These are phyloP conservation scores for Colletotrichum acutatum DNA, from an alignment of 2,329 filamentous ascomycete species.

Conservation along the genomic window DNA sequence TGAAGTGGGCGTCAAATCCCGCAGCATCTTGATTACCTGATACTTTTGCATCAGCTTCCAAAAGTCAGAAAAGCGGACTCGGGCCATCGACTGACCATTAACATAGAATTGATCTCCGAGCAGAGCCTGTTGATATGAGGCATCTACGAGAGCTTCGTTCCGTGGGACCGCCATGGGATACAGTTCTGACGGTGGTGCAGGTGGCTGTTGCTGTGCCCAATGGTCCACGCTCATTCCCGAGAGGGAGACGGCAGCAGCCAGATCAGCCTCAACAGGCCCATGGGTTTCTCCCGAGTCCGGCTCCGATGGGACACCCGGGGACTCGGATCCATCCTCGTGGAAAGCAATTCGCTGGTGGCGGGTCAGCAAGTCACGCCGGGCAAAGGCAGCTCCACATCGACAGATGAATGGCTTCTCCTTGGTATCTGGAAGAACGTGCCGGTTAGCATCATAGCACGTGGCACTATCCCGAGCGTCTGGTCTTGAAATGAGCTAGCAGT, in stretches of 20 bases:
- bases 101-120: constrained; percentile 40
- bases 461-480: background rate
- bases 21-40: constrained; percentile 24
- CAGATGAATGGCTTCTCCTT: constrained; percentile 60
- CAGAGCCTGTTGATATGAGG: constrained; percentile 42
- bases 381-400: constrained; percentile 55
- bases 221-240: constrained; percentile 46
- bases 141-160: constrained; percentile 23
- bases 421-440: constrained; percentile 48
- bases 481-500: background rate
- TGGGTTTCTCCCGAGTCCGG: constrained; percentile 42
- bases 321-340: constrained; percentile 44
- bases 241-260: constrained; percentile 45
- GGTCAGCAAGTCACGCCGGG: constrained; percentile 56
- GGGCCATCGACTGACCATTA: constrained; percentile 30
- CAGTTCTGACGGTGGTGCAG: constrained; percentile 7
- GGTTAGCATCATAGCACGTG: constrained; percentile 20
- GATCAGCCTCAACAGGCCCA: constrained; percentile 42
- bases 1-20: constrained; percentile 46
- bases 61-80: background rate
- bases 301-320: constrained; percentile 26
- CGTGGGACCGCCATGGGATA: constrained; percentile 25
- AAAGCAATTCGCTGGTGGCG: constrained; percentile 54
- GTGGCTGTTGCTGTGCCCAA: constrained; percentile 35
- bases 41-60: background rate